phyloP scores from a whole-genome alignment of 352 stramenopile genomes.

The Globisporangium apiculatum region DNA sequence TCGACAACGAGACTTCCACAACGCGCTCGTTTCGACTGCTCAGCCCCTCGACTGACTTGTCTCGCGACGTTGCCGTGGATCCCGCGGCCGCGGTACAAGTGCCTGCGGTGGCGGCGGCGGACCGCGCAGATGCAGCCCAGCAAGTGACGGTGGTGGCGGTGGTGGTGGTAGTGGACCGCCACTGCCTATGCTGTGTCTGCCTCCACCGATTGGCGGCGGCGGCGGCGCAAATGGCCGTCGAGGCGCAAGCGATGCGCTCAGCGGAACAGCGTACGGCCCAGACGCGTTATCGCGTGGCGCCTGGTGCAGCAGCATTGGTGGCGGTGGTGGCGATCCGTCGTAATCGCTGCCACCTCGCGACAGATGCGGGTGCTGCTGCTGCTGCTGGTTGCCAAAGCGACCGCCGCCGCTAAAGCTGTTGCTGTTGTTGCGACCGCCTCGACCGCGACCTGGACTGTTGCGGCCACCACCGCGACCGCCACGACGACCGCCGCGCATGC shows the following conservation, averaged over 20 bases:
- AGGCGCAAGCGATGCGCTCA: not conserved
- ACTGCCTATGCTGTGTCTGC: too few relatives aligned
- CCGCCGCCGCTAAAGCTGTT: not conserved
- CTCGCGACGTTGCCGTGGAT: conserved; percentile 12
- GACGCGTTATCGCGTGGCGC: too few relatives aligned
- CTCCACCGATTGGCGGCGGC: not conserved
- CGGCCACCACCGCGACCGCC: conserved; percentile 28
- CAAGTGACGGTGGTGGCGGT: not conserved
- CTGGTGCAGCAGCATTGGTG: not conserved
- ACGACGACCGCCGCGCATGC: conserved; percentile 13
- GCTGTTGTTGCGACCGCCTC: conserved; percentile 1
- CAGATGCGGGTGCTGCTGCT: conserved; percentile 1
- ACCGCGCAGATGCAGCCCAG: not conserved
- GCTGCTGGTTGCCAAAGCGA: not conserved
- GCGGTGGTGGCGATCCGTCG: not conserved
- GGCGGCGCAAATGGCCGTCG: not conserved
- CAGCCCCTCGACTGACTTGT: conserved; percentile 3
- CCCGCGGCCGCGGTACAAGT: conserved; percentile 5
- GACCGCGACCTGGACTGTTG: conserved; percentile 21
- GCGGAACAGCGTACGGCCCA: too few relatives aligned
- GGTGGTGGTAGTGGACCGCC: too few relatives aligned
- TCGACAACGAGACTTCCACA: too few relatives aligned
- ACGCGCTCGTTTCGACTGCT: too few relatives aligned
- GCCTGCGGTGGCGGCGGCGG: conserved; percentile 1
- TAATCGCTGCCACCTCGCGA: not conserved